Evolutionary conservation across 2,329 filamentous ascomycete genomes (phyloP).

Genomic region (Aplosporella prunicola): DNA sequence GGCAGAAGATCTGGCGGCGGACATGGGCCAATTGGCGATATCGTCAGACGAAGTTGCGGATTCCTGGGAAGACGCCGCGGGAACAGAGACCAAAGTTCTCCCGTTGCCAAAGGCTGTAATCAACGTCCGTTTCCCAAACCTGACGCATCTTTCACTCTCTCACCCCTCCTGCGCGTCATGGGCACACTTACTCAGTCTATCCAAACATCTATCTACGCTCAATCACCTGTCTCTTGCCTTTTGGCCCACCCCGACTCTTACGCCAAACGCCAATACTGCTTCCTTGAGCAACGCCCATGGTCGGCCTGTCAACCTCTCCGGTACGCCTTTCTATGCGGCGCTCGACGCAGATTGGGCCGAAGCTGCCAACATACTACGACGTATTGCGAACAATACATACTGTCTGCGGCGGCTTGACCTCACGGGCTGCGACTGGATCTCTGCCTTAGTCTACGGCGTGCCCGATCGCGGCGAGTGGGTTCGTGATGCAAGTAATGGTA

Average conservation of each 20-base stretch:
- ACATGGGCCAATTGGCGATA: slow-evolving; percentile 15
- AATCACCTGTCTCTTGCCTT: slow-evolving; percentile 54
- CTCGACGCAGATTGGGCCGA: slow-evolving; percentile 48
- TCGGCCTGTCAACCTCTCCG: slow-evolving; percentile 38
- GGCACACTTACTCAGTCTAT: slow-evolving; percentile 44
- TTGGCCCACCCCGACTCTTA: slow-evolving; percentile 52
- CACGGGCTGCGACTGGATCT: slow-evolving; percentile 51
- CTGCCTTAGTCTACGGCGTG: slow-evolving; percentile 38
- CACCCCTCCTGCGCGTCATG: slow-evolving; percentile 44
- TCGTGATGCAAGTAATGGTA: neutral
- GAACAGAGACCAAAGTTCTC: slow-evolving; percentile 1
- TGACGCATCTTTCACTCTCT: slow-evolving; percentile 51
- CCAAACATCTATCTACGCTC: slow-evolving; percentile 45
- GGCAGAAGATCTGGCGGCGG: slow-evolving; percentile 10
- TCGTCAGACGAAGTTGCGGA: slow-evolving; percentile 24
- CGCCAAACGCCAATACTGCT: slow-evolving; percentile 41
- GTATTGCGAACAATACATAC: slow-evolving; percentile 46
- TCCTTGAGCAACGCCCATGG: slow-evolving; percentile 34
- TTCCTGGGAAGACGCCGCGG: slow-evolving; percentile 35
- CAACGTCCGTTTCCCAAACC: slow-evolving; percentile 37
- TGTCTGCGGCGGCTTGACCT: slow-evolving; percentile 54
- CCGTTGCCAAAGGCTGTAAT: slow-evolving; percentile 7
- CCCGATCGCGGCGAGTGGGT: neutral
- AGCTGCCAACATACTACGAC: slow-evolving; percentile 46
- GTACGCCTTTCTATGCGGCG: slow-evolving; percentile 43